Percentiles rank a stretch among this genome's conserved stretches.
phyloP scores from a whole-genome alignment of 192 early-diverging fungal species.

The Podila epicladia region DNA sequence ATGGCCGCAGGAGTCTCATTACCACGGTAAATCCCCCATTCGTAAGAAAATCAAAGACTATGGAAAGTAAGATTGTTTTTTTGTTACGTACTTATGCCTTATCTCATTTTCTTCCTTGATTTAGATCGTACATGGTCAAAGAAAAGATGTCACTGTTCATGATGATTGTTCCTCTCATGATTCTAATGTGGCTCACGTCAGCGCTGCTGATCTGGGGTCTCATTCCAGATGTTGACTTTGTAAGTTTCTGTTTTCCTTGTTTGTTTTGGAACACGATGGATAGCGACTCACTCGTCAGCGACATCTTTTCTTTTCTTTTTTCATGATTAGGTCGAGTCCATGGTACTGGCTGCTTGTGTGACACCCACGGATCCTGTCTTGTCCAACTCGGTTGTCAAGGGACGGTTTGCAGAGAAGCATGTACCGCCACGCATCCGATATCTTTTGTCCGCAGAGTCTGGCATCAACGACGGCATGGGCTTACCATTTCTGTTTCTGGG shows the following conservation, averaged over 20 bases:
- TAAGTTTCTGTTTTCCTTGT: constrained; percentile 41
- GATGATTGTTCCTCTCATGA: constrained; percentile 84
- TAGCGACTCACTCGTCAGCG: background rate
- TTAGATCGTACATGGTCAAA: constrained; percentile 72
- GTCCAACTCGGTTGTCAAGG: constrained; percentile 91
- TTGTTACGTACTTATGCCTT: background rate
- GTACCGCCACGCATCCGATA: constrained; percentile 77
- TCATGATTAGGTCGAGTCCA: constrained; percentile 62
- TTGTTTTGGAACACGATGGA: background rate
- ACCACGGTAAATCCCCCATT: constrained; percentile 53
- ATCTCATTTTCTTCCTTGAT: background rate
- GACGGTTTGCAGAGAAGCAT: constrained; percentile 88
- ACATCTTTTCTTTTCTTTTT: no score
- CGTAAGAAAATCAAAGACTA: background rate
- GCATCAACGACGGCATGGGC: constrained; percentile 90
- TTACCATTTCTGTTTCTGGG: constrained; percentile 84
- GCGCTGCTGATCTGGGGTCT: constrained; percentile 68
- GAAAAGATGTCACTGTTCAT: constrained; percentile 70
- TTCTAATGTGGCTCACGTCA: constrained; percentile 81
- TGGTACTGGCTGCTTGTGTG: constrained; percentile 84
- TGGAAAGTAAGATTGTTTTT: background rate
- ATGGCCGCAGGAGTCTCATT: constrained; percentile 85
- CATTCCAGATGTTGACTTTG: constrained; percentile 59
- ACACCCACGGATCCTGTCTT: constrained; percentile 96
- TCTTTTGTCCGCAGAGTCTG: constrained; percentile 79